These are phyloP conservation scores for Echium plantagineum DNA, from an alignment of 257 asterid species.

Conservation along the genomic window DNA sequence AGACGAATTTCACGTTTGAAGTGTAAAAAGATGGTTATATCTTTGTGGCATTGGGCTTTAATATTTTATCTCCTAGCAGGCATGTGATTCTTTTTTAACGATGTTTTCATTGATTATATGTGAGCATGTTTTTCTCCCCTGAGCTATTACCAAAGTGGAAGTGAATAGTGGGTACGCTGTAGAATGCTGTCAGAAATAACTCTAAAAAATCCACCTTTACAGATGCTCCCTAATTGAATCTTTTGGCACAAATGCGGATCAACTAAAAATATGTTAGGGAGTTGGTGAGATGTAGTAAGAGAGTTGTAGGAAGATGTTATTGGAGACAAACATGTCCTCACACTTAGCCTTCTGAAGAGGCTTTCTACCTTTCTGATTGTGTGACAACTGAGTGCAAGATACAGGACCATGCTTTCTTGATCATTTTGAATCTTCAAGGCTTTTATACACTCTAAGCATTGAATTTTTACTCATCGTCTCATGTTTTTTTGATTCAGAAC, in stretches of 20 bases:
- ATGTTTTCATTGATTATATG: too few relatives aligned
- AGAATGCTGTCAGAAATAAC: too few relatives aligned
- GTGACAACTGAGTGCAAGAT: not conserved
- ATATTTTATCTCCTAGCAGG: not conserved
- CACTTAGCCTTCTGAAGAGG: not conserved
- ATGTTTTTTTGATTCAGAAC: conserved; percentile 44
- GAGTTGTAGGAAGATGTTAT: not conserved
- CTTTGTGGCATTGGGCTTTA: not conserved
- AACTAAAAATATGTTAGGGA: not conserved
- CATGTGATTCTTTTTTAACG: not conserved
- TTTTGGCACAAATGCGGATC: not conserved
- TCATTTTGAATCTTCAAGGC: conserved; percentile 1
- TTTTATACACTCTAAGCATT: conserved; percentile 1
- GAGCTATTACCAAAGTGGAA: not conserved
- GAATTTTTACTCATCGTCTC: not conserved
- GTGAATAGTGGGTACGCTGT: too few relatives aligned
- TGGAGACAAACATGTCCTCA: not conserved
- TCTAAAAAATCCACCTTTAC: too few relatives aligned
- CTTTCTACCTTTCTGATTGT: not conserved
- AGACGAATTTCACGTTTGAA: not conserved
- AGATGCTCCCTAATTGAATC: not conserved
- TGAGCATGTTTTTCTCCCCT: not conserved
- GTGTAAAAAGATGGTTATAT: not conserved
- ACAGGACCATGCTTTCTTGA: not conserved
- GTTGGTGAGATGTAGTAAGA: not conserved